These are phyloP conservation scores for Lachnellula subtilissima DNA, from an alignment of 2,329 filamentous ascomycete genomes.

Conservation along the genomic window DNA sequence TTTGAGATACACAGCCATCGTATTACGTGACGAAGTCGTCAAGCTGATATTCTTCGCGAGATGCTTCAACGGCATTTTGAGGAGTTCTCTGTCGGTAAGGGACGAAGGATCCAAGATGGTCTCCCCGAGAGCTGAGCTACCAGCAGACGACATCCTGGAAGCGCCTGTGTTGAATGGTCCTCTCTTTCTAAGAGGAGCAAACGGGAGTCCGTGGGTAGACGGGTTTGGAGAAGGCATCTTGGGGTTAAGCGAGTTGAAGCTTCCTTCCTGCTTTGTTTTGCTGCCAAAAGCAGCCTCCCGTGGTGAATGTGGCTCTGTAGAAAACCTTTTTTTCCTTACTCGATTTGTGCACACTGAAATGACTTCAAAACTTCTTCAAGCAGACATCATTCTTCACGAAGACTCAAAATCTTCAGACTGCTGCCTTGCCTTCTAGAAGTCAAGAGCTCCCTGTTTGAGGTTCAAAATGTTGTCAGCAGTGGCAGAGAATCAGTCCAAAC, in stretches of 20 bases:
- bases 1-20: conserved; percentile 19
- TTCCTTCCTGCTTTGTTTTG: background rate
- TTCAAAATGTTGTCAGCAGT: too few species aligned
- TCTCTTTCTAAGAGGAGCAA: background rate
- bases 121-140: background rate
- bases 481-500: too few species aligned
- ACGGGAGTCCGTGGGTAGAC: background rate
- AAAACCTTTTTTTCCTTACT: too few species aligned
- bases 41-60: conserved; percentile 16
- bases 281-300: background rate
- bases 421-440: background rate
- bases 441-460: background rate
- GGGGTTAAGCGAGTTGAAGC: background rate
- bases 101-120: conserved; percentile 8
- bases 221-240: background rate
- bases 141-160: background rate
- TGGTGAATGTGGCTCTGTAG: background rate
- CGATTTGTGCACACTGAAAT: too few species aligned
- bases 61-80: conserved; percentile 13
- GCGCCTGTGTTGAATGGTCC: background rate
- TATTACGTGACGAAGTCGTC: conserved; percentile 9
- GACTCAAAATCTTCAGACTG: too few species aligned
- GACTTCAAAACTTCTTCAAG: too few species aligned
- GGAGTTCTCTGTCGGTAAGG: conserved; percentile 17
- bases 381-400: too few species aligned